Evolutionary conservation across 805 yeast genomes (phyloP), one percentile per base, ranked within the genome.

Genomic region (Candida hungchunana): DNA sequence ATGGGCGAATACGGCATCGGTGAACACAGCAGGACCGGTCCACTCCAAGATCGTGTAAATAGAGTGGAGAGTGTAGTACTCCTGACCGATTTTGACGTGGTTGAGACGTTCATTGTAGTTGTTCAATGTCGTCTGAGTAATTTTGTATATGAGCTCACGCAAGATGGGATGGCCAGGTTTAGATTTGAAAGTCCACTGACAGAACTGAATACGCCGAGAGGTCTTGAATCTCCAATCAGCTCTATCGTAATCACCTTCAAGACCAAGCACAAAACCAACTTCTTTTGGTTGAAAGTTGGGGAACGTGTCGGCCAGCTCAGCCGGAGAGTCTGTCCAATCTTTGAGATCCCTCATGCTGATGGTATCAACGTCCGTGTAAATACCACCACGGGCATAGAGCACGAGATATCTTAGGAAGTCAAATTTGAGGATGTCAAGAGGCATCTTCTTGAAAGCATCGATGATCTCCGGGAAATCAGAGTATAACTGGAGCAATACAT

Each of bases 121-220:
- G 13, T 65, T 62, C 33, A 75, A 56, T 0, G 82, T 76, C 6
- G 64, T 56, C 39, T 73, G 73, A 1, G 72, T 71, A 40, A 77
- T 77, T 32, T 58, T 60, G 15, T 77, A 69, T 38, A 77, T 77
- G 31, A 75, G 53, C 44, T 77, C 80, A 39, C 78, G 65, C 36
- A 77, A 62, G 11, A 77, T 60, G 7, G 82, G 82, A 51, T 77
- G 82, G n/a, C 80, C 78, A 4, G 76, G 73, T 48, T 74, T 77
- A 22, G 77, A 64, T 53, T 75, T 78, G 34, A 77, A 62, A 9
- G 79, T 68, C 68, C 79, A 77, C 50, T 77, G 82, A 33, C 79
- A 77, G 48, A 77, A 73, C 50, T 77, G 82, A 29, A 77, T 55
- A 48, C 82, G 63, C 53, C 82, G 62, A 17, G 68, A 65, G 47